phyloP scores from a whole-genome alignment of 805 yeast species.

The Yueomyces sinensis region DNA sequence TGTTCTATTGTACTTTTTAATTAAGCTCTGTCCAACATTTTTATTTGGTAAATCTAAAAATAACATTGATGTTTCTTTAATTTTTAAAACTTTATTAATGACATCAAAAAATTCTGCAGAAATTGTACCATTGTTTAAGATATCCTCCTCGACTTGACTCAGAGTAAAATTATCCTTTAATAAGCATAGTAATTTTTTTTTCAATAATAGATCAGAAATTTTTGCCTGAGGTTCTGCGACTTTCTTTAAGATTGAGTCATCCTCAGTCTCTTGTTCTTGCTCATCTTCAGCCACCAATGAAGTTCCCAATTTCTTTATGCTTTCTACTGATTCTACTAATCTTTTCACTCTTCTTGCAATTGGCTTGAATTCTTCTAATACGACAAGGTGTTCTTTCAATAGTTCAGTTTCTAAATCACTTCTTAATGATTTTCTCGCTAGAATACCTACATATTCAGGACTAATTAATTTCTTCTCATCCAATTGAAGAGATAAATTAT shows the following conservation, averaged over 20 bases:
- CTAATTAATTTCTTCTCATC: constrained; percentile 30
- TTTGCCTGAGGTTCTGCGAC: constrained; percentile 9
- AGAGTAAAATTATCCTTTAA: constrained; percentile 55
- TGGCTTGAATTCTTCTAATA: constrained; percentile 31
- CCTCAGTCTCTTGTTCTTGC: constrained; percentile 13
- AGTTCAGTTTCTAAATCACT: constrained; percentile 50
- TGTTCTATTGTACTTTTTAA: constrained; percentile 40
- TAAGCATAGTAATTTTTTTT: constrained; percentile 37
- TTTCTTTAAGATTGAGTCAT: constrained; percentile 3
- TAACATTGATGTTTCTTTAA: constrained; percentile 55
- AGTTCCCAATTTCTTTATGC: constrained; percentile 8
- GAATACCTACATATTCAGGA: constrained; percentile 38
- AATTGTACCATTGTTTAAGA: constrained; percentile 30
- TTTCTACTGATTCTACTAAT: constrained; percentile 16
- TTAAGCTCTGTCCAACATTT: constrained; percentile 48
- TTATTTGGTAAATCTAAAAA: constrained; percentile 60
- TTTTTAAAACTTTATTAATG: constrained; percentile 46
- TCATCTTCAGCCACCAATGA: constrained; percentile 12
- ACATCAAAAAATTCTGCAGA: constrained; percentile 45
- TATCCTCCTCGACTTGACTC: constrained; percentile 56
- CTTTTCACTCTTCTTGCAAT: constrained; percentile 30
- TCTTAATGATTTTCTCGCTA: constrained; percentile 45
- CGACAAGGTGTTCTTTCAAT: constrained; percentile 40
- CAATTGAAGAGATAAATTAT: constrained; percentile 10
- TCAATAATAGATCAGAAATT: constrained; percentile 21